Evolutionary conservation across 306 rosid genomes (phyloP), one percentile per base, ranked within the genome.

Genomic region (Pterocarpus macrocarpus): DNA sequence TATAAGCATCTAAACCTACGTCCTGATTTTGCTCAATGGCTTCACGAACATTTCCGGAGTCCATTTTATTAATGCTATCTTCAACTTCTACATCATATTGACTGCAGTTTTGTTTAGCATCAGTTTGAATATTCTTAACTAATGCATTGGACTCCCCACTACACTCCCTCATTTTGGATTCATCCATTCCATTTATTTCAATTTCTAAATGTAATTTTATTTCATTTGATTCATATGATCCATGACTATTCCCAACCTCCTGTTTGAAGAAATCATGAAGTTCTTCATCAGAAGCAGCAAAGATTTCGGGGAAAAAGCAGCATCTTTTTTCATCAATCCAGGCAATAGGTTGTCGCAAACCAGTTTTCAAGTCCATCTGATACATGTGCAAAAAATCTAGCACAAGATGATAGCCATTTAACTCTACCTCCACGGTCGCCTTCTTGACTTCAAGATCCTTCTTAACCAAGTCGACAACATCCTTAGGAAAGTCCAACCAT

Each of bases 291-390:
- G 86, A 84, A 38, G 81, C 63, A 41, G 81, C 75, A 87, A 55
- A 90, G 64, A 76, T 78, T 86, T 93, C 97, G 4, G 99, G 99
- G 86, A 95, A 95, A 88, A 91, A 95, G 88, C 98, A 95, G 59
- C 57, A 38, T 50, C 90, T 97, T 28, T 89, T 78, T 76, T 90
- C 96, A 83, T 95, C 99, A 74, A 95, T 95, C 97, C 98, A 95
- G 16, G 96, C 99, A 64, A 95, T 89, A 73, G 93, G 94, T 36
- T 87, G 84, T 52, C 85, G 92, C 71, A 75, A 73, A 11, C 94
- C 98, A 41, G 96, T 83, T 82, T 87, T 75, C 85, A 93, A 71
- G 88, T 95, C 89, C 90, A 95, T 67, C 53, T 78, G 89, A 38
- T 81, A 86, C 99, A 95, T 90, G 74, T 90, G 98, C 85, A 95